Evolutionary conservation across 1,139 yeast genomes (phyloP).

Genomic region (Candida gigantensis): DNA sequence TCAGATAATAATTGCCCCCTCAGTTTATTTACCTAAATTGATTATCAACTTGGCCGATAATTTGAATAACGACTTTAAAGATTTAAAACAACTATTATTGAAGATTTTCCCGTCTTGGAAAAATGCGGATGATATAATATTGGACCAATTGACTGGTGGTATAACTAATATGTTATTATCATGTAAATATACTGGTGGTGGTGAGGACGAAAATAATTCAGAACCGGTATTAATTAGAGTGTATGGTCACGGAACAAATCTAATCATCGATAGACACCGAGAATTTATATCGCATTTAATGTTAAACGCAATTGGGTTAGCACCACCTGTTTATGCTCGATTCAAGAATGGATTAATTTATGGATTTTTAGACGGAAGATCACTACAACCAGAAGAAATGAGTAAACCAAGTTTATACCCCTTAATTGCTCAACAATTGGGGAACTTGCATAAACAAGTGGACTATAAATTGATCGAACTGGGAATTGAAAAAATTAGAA

Average conservation of each 20-base stretch:
- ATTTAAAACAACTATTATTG: constrained; percentile 33
- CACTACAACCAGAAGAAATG: constrained; percentile 60
- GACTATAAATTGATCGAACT: constrained; percentile 48
- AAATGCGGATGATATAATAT: constrained; percentile 22
- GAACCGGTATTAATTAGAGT: constrained; percentile 62
- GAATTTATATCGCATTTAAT: constrained; percentile 74
- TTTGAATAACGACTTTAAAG: constrained; percentile 29
- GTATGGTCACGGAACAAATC: constrained; percentile 73
- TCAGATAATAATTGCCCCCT: constrained; percentile 25
- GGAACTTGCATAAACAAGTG: constrained; percentile 66
- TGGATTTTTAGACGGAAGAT: constrained; percentile 67
- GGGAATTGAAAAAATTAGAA: constrained; percentile 49
- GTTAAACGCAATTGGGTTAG: constrained; percentile 60
- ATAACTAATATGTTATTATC: constrained; percentile 73
- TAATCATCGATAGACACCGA: constrained; percentile 73
- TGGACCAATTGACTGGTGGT: constrained; percentile 65
- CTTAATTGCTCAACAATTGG: constrained; percentile 65
- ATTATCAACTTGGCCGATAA: constrained; percentile 36
- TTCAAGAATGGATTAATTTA: constrained; percentile 76
- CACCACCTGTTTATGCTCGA: constrained; percentile 69
- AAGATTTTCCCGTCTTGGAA: constrained; percentile 42
- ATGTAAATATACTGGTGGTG: constrained; percentile 35
- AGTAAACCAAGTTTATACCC: constrained; percentile 49
- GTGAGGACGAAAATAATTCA: constrained; percentile 8
- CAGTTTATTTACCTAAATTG: constrained; percentile 42